phyloP scores from a whole-genome alignment of 106 monocot species.

The Apostasia shenzhenica region DNA sequence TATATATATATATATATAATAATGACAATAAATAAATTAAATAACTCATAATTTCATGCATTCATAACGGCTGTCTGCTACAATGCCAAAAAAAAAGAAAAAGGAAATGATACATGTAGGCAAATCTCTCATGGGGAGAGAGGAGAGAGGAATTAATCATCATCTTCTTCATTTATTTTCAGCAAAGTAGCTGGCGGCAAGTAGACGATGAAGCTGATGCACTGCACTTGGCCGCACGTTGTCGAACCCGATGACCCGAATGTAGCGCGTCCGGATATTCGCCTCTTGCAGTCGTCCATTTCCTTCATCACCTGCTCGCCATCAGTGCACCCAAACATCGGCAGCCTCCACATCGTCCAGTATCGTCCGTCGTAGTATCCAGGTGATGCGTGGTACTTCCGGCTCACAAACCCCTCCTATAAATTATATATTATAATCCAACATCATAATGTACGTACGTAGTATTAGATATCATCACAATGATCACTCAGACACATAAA shows the following conservation, averaged over 20 bases:
- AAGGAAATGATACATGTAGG: too few species aligned
- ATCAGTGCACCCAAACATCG: slow-evolving; percentile 65
- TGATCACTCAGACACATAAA: not conserved
- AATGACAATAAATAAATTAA: too few species aligned
- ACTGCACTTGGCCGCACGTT: slow-evolving; percentile 54
- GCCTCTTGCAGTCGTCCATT: slow-evolving; percentile 32
- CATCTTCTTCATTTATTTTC: too few species aligned
- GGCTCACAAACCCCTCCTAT: slow-evolving; percentile 42
- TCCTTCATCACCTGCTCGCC: slow-evolving; percentile 38
- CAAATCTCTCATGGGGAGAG: too few species aligned
- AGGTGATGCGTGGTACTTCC: slow-evolving; percentile 34
- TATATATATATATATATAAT: too few species aligned
- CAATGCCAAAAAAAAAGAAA: too few species aligned
- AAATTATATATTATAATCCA: not conserved
- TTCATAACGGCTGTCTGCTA: too few species aligned
- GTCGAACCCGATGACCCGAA: slow-evolving; percentile 59
- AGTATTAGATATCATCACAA: not conserved
- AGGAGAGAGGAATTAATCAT: too few species aligned
- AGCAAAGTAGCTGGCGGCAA: slow-evolving; percentile 17
- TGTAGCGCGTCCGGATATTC: slow-evolving; percentile 34
- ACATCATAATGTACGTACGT: not conserved
- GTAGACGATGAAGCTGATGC: slow-evolving; percentile 56
- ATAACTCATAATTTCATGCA: too few species aligned
- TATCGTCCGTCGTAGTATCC: slow-evolving; percentile 73
- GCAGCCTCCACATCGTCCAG: slow-evolving; percentile 82